These are phyloP conservation scores for Acidomyces sp. DNA, from an alignment of 495 filamentous ascomycete species.

Conservation along the genomic window DNA sequence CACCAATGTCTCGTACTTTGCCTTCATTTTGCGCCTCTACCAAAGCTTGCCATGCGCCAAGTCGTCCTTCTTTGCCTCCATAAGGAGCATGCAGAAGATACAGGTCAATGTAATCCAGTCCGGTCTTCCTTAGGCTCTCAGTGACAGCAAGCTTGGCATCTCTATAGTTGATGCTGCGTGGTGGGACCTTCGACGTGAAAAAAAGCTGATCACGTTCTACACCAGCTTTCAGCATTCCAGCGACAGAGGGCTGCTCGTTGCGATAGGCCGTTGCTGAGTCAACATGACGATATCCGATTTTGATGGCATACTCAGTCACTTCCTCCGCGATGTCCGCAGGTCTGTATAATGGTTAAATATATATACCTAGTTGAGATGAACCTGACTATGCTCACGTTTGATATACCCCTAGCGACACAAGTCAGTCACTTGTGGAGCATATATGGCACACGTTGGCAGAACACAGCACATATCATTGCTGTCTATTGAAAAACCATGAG, in stretches of 20 bases:
- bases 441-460: no score
- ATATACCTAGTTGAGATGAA: no score
- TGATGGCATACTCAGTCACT: slow-evolving; percentile 48
- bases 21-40: slow-evolving; percentile 50
- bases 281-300: slow-evolving; percentile 63
- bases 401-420: slow-evolving; percentile 42
- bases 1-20: slow-evolving; percentile 50
- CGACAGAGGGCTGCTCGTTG: slow-evolving; percentile 54
- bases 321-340: slow-evolving; percentile 41
- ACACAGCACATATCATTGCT: no score
- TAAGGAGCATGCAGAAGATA: slow-evolving; percentile 49
- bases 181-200: slow-evolving; percentile 59
- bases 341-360: no score
- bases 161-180: slow-evolving; percentile 35
- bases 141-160: slow-evolving; percentile 38
- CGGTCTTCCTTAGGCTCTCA: slow-evolving; percentile 37
- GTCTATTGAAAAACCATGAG: no score
- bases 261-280: slow-evolving; percentile 60
- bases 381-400: no score
- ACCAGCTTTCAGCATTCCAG: slow-evolving; percentile 44
- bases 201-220: slow-evolving; percentile 53
- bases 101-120: slow-evolving; percentile 50
- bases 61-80: slow-evolving; percentile 41
- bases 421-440: no score
- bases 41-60: slow-evolving; percentile 52